Percentiles rank a stretch among this genome's conserved stretches.
Evolutionary conservation across 139 green algal species (phyloP).

Genomic region (Gonium pectorale): DNA sequence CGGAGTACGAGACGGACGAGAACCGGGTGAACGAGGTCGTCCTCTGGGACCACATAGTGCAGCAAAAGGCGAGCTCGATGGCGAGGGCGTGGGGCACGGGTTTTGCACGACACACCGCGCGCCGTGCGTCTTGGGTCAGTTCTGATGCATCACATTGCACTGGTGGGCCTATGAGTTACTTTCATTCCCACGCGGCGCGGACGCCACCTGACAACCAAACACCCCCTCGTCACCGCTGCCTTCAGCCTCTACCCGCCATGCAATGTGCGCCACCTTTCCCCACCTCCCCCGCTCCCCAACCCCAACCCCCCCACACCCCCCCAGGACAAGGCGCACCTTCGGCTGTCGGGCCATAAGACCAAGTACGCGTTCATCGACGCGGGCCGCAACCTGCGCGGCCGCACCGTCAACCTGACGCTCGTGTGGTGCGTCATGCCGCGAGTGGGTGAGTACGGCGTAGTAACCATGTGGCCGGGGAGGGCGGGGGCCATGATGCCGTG

Average conservation of each 20-base stretch:
- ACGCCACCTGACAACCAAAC: too few relatives aligned
- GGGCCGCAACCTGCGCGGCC: slow-evolving; percentile 64
- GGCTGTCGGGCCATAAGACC: slow-evolving; percentile 60
- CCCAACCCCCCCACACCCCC: neutral
- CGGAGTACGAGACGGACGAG: slow-evolving; percentile 58
- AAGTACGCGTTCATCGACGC: slow-evolving; percentile 85
- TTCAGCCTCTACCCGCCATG: too few relatives aligned
- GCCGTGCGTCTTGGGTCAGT: too few relatives aligned
- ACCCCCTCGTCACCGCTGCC: too few relatives aligned
- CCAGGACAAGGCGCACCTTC: slow-evolving; percentile 65
- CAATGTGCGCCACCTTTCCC: too few relatives aligned
- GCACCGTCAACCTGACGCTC: slow-evolving; percentile 81
- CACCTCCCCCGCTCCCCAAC: too few relatives aligned
- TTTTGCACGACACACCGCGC: too few relatives aligned
- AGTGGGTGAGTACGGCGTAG: slow-evolving; percentile 66
- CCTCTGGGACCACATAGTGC: slow-evolving; percentile 84
- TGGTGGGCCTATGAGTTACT: too few relatives aligned
- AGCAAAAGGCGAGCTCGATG: slow-evolving; percentile 50
- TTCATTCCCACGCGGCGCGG: too few relatives aligned
- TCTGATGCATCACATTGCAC: too few relatives aligned
- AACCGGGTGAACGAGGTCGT: slow-evolving; percentile 78
- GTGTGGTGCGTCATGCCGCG: slow-evolving; percentile 87
- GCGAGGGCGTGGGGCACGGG: neutral
- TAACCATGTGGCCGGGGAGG: neutral
- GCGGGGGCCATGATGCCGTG: neutral